Evolutionary conservation across 2,329 filamentous ascomycete species (phyloP).

Genomic region (Lasiodiplodia gonubiensis): DNA sequence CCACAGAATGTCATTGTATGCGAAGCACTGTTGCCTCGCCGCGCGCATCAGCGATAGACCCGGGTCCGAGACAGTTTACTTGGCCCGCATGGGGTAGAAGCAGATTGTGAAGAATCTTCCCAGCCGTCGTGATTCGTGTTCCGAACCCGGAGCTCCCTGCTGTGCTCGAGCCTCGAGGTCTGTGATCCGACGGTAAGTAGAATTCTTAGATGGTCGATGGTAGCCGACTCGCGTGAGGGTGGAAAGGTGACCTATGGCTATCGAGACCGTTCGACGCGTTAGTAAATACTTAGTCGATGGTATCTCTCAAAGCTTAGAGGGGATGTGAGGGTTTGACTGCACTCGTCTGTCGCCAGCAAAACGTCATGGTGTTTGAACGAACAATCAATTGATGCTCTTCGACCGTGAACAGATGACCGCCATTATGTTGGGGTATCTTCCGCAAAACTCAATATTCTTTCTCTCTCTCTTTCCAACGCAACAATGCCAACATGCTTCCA

Average conservation of each 20-base stretch:
- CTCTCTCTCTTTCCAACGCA: not conserved
- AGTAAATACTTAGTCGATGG: not conserved
- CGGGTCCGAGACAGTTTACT: too few relatives aligned
- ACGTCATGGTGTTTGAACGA: not conserved
- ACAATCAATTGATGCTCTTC: not conserved
- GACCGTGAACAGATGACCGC: not conserved
- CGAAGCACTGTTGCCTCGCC: not conserved
- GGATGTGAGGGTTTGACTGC: not conserved
- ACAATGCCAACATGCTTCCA: not conserved
- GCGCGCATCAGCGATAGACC: too few relatives aligned
- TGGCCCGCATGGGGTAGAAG: too few relatives aligned
- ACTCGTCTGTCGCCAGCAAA: not conserved
- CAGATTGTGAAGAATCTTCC: too few relatives aligned
- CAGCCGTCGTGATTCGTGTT: too few relatives aligned
- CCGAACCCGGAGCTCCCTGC: too few relatives aligned
- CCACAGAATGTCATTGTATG: not conserved
- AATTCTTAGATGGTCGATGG: not conserved
- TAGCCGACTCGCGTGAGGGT: too few relatives aligned
- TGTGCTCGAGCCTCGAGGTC: too few relatives aligned
- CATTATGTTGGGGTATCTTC: slow-evolving; percentile 6
- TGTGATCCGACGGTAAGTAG: too few relatives aligned
- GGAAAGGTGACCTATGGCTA: not conserved
- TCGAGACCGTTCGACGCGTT: not conserved
- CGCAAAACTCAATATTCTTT: not conserved
- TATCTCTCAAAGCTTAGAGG: not conserved